Evolutionary conservation across 352 stramenopile genomes (phyloP).

Genomic region (Pythium dissotocum): DNA sequence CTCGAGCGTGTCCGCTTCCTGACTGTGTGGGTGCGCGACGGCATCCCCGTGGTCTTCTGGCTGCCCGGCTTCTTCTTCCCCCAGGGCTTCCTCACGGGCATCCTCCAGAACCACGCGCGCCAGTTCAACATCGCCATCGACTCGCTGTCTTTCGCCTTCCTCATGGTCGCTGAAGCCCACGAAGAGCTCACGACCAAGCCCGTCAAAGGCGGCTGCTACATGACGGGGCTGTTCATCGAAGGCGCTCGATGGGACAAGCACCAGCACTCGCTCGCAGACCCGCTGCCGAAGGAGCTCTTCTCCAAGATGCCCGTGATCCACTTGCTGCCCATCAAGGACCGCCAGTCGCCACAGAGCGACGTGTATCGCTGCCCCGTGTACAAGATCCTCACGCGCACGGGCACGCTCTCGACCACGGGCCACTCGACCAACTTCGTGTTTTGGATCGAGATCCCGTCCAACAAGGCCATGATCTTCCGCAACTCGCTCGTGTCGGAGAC

Average conservation of each 20-base stretch:
- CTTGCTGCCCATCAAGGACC: conserved; percentile 82
- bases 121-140: conserved; percentile 78
- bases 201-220: conserved; percentile 78
- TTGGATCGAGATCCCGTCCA: conserved; percentile 92
- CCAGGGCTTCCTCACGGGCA: conserved; percentile 74
- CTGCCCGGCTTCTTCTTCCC: conserved; percentile 86
- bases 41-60: conserved; percentile 64
- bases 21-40: conserved; percentile 53
- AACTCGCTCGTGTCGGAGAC: conserved; percentile 93
- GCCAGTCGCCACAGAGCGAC: conserved; percentile 66
- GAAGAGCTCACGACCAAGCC: conserved; percentile 45
- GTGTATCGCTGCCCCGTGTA: conserved; percentile 95
- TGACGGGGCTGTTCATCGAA: conserved; percentile 89
- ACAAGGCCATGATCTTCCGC: conserved; percentile 74
- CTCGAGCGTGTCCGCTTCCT: conserved; percentile 76
- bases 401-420: conserved; percentile 89
- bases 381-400: conserved; percentile 92
- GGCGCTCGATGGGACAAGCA: conserved; percentile 82
- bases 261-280: conserved; percentile 80
- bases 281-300: conserved; percentile 92
- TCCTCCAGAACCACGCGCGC: conserved; percentile 84
- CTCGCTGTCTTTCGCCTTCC: conserved; percentile 68
- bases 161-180: conserved; percentile 40
- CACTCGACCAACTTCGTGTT: conserved; percentile 95
- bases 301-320: conserved; percentile 90